phyloP scores from a whole-genome alignment of 2,329 filamentous ascomycete species.

The Pseudogymnoascus sp. region DNA sequence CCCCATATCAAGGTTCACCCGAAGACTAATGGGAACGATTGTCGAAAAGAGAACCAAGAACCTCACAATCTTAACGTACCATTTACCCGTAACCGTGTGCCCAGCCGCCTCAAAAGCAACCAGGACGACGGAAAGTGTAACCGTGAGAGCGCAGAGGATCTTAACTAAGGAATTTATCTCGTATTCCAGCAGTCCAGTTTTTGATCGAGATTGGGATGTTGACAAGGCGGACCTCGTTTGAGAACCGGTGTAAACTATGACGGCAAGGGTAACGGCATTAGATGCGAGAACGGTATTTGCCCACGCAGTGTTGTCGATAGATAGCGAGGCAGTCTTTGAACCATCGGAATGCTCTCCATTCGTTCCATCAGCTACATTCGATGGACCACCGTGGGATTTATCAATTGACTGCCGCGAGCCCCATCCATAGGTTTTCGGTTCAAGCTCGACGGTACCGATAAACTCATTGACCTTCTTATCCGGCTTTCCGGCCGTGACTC shows the following conservation, averaged over 20 bases:
- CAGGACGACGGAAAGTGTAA: conserved; percentile 76
- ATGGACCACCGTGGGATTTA: conserved; percentile 25
- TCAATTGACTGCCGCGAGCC: conserved; percentile 27
- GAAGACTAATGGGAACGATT: conserved; percentile 92
- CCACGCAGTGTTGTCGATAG: conserved; percentile 97
- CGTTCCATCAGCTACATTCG: conserved; percentile 21
- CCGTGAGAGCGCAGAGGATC: conserved; percentile 82
- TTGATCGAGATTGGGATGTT: conserved; percentile 83
- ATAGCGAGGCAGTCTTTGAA: conserved; percentile 61
- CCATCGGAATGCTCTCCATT: conserved; percentile 18
- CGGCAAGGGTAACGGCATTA: conserved; percentile 77
- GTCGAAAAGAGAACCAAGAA: conserved; percentile 98
- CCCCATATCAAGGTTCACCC: conserved; percentile 94
- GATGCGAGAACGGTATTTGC: conserved; percentile 96
- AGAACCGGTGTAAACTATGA: conserved; percentile 88
- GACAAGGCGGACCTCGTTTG: conserved; percentile 92
- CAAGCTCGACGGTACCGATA: conserved; percentile 74
- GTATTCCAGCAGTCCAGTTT: conserved; percentile 85
- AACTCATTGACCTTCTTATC: conserved; percentile 95
- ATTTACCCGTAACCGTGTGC: conserved; percentile 55
- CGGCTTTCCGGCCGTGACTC: conserved; percentile 78
- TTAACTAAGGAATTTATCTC: conserved; percentile 98
- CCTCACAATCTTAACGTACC: conserved; percentile 98
- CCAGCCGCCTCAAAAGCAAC: conserved; percentile 81
- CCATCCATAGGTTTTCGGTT: conserved; percentile 45